phyloP scores from a whole-genome alignment of 768 basidiomycete species.

The Pluteus cervinus region DNA sequence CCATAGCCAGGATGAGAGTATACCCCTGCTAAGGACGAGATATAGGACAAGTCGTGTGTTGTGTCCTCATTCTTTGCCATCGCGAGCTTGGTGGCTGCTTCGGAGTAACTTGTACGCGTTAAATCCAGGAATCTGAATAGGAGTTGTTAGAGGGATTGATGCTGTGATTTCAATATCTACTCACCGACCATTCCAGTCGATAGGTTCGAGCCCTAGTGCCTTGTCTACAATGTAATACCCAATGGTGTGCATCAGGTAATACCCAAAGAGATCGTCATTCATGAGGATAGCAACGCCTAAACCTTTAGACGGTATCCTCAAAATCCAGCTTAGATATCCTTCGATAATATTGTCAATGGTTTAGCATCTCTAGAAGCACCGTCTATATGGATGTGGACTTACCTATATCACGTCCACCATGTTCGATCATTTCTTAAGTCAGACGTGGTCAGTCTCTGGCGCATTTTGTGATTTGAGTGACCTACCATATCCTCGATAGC shows the following conservation, averaged over 20 bases:
- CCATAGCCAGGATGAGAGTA: conserved; percentile 33
- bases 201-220: conserved; percentile 21
- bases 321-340: conserved; percentile 17
- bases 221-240: conserved; percentile 34
- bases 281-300: conserved; percentile 33
- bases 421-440: conserved; percentile 38
- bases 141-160: neutral
- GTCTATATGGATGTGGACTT: too few species aligned
- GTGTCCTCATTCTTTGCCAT: conserved; percentile 15
- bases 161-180: neutral
- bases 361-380: conserved; percentile 8
- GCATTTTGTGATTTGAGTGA: too few species aligned
- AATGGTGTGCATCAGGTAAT: conserved; percentile 25
- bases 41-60: conserved; percentile 13
- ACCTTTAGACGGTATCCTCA: conserved; percentile 29
- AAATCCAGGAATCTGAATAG: conserved; percentile 21
- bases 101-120: conserved; percentile 13
- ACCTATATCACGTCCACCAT: conserved; percentile 36
- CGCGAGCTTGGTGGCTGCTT: conserved; percentile 19
- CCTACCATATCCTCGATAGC: conserved; percentile 34
- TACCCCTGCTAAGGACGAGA: conserved; percentile 18
- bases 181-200: conserved; percentile 35
- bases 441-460: too few species aligned
- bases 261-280: conserved; percentile 34
- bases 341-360: conserved; percentile 2